Base-by-base conservation (phyloP, 331 rosid species). In the Acacia pycnantha region DNA sequence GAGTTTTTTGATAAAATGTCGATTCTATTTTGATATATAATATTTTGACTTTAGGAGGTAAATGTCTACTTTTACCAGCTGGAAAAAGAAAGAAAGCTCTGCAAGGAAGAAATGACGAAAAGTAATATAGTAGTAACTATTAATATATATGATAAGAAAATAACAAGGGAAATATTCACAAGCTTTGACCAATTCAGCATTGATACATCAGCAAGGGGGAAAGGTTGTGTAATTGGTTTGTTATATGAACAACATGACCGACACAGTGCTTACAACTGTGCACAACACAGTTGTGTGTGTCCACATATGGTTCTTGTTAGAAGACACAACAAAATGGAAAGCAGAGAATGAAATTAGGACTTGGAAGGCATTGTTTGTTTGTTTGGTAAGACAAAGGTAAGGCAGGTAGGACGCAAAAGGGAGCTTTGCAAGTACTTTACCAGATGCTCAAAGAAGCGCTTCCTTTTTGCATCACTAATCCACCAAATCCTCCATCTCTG, bases 401-500 rank as follows among this genome's bases (percentile, higher is more conserved):
- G 86, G 81, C 77, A 51, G 85, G 86, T 86, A 83, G 82, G 77
- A 86, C 81, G 77, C 70, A 85, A 82, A 73, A 80, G 88, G 85
- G 76, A 70, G 84, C 84, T 84, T 89, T 82, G 83, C 31, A 81
- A 66, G 80, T 35, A 80, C 85, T 85, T 85, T 85, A 85, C n/a
- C 33, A 79, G 80, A 82, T 85, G 82, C 86, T 77, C 84, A 87
- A 89, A 91, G 86, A 84, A 82, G 81, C 71, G 78, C 80, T 88
- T 84, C 59, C 88, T 84, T 88, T 70, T 89, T 86, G 90, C 80
- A 91, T 86, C 88, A 84, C 88, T 53, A 82, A 79, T 89, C 87
- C 87, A 86, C 92, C 85, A 85, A 43, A 82, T 84, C 84, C 83
- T 71, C 84, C 71, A 74, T 76, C 84, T 74, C 79, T 78, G 83